A percentile compares a stretch with the other conserved stretches of the same genome.
These are phyloP conservation scores for Populus nigra DNA, from an alignment of 345 rosid genomes.

Conservation along the genomic window DNA sequence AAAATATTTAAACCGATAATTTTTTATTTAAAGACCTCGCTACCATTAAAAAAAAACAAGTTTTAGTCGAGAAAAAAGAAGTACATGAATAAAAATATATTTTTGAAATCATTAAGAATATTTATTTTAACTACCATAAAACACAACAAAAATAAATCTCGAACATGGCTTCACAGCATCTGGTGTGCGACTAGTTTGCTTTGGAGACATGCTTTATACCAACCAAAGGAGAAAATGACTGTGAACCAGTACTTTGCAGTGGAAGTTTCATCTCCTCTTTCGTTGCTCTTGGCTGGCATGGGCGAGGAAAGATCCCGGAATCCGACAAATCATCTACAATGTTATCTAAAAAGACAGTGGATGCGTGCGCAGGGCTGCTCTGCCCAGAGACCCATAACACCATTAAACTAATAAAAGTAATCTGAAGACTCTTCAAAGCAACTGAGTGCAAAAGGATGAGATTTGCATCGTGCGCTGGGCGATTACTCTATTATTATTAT, in stretches of 20 bases:
- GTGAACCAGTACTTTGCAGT: not conserved
- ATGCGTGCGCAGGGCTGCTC: not conserved
- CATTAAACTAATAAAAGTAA: no score
- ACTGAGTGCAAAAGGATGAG: not conserved
- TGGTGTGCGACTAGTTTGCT: not conserved
- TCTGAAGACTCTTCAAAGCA: not conserved
- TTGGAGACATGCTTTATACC: not conserved
- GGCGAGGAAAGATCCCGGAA: not conserved
- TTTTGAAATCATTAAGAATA: no score
- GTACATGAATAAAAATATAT: no score
- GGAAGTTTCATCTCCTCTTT: constrained; percentile 17
- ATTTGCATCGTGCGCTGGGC: not conserved
- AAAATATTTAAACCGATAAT: no score
- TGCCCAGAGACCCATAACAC: not conserved
- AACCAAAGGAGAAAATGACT: not conserved
- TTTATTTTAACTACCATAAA: no score
- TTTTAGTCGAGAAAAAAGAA: no score
- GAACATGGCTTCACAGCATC: no score
- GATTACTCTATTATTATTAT: no score
- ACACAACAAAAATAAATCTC: no score
- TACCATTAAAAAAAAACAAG: no score
- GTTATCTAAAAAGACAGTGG: no score
- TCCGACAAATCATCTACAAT: not conserved
- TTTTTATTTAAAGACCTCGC: no score
- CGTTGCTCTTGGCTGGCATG: not conserved